Evolutionary conservation across 106 monocot genomes (phyloP).

Genomic region (Chionographis japonica): DNA sequence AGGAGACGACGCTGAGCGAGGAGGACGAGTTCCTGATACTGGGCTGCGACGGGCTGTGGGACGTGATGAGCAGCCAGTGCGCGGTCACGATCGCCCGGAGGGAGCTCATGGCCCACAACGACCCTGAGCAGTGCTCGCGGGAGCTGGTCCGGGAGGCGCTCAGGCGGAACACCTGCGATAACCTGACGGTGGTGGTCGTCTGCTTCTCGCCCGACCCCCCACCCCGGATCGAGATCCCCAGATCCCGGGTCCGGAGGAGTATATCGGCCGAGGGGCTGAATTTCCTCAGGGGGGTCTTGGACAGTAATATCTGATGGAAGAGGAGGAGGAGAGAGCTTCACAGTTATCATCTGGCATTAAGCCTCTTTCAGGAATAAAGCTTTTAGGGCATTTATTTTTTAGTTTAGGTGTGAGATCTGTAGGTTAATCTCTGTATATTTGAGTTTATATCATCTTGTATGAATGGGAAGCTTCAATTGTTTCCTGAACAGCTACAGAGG

Average conservation of each 20-base stretch:
- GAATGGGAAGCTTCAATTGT: too few relatives aligned
- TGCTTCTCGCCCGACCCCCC: conserved; percentile 53
- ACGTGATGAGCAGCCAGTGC: conserved; percentile 65
- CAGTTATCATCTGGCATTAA: too few relatives aligned
- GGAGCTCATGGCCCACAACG: conserved; percentile 50
- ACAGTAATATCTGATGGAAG: conserved; percentile 28
- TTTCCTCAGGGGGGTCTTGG: conserved; percentile 56
- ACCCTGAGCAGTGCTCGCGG: conserved; percentile 36
- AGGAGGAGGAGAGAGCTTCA: background rate
- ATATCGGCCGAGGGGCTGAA: conserved; percentile 65
- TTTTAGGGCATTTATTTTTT: too few relatives aligned
- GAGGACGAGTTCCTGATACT: conserved; percentile 62
- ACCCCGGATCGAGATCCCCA: conserved; percentile 55
- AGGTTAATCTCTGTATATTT: too few relatives aligned
- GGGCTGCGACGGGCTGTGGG: conserved; percentile 60
- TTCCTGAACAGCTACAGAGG: too few relatives aligned
- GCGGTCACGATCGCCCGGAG: conserved; percentile 50
- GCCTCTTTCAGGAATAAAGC: too few relatives aligned
- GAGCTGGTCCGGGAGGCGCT: conserved; percentile 49
- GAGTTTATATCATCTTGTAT: too few relatives aligned
- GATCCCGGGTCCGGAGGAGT: conserved; percentile 62
- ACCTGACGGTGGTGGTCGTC: conserved; percentile 49
- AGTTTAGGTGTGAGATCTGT: too few relatives aligned
- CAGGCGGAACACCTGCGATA: conserved; percentile 39
- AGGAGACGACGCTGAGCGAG: conserved; percentile 22